A percentile compares a stretch with the other conserved stretches of the same genome.
Conservation (phyloP, 2,329 filamentous ascomycete species). For the Fusarium foetens region DNA sequence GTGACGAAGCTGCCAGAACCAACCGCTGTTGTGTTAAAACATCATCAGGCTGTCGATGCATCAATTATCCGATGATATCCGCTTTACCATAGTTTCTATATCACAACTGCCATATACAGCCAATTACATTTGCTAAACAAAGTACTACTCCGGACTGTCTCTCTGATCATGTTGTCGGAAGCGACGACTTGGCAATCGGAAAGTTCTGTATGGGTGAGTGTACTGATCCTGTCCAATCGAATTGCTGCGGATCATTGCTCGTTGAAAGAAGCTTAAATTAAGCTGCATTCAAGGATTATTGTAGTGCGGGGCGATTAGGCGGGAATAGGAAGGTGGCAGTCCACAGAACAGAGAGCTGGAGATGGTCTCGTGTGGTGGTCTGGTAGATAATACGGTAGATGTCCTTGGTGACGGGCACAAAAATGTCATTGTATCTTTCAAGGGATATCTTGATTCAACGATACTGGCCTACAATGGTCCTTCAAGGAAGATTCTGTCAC, state of each 20-base stretch:
- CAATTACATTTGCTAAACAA: not conserved
- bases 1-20: not conserved
- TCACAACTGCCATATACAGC: not conserved
- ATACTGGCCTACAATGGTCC: not conserved
- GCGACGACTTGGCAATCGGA: not conserved
- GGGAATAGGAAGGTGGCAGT: conserved; percentile 40
- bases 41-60: not conserved
- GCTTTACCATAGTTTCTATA: not conserved
- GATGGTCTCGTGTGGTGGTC: conserved; percentile 6
- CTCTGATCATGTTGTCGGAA: not conserved
- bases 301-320: conserved; percentile 22
- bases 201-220: not conserved
- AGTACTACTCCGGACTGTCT: not conserved
- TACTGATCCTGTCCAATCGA: conserved; percentile 1
- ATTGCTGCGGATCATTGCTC: not conserved
- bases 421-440: not conserved
- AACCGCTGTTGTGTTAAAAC: not conserved
- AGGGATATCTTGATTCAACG: not conserved
- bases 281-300: conserved; percentile 24
- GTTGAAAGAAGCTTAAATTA: conserved; percentile 41
- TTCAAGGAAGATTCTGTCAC: not conserved
- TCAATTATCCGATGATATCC: not conserved
- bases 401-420: not conserved
- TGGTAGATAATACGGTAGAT: not conserved
- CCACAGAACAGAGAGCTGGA: not conserved